Evolutionary conservation across 305 asterid genomes (phyloP).

Genomic region (Fraxinus floribunda): DNA sequence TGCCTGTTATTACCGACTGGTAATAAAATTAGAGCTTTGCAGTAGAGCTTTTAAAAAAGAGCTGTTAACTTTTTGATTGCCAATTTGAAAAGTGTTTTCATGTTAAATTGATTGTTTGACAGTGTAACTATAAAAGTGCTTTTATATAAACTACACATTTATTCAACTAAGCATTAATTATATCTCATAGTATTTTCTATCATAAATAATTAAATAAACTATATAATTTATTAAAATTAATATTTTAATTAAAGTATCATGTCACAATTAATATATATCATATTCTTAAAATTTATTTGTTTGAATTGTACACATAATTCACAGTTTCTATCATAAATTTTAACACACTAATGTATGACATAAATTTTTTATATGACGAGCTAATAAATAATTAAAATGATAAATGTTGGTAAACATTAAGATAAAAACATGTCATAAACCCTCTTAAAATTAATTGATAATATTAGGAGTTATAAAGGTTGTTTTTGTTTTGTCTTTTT

Average conservation of each 20-base stretch:
- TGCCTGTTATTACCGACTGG: constrained; percentile 2
- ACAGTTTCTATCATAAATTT: neutral
- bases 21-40: neutral
- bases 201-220: neutral
- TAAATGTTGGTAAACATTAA: neutral
- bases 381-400: neutral
- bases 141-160: neutral
- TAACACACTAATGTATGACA: neutral
- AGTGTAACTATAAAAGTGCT: neutral
- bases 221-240: too few relatives aligned
- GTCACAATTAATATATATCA: neutral
- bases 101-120: neutral
- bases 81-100: neutral
- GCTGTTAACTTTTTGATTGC: neutral
- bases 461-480: neutral
- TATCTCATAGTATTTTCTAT: neutral
- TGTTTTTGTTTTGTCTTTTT: neutral
- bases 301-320: neutral
- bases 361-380: neutral
- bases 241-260: neutral
- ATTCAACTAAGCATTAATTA: neutral
- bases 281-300: neutral
- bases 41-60: too few relatives aligned
- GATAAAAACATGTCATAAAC: neutral
- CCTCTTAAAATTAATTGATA: neutral